These are phyloP conservation scores for Penicillium coprophilum DNA, from an alignment of 495 filamentous ascomycete species.

Conservation along the genomic window DNA sequence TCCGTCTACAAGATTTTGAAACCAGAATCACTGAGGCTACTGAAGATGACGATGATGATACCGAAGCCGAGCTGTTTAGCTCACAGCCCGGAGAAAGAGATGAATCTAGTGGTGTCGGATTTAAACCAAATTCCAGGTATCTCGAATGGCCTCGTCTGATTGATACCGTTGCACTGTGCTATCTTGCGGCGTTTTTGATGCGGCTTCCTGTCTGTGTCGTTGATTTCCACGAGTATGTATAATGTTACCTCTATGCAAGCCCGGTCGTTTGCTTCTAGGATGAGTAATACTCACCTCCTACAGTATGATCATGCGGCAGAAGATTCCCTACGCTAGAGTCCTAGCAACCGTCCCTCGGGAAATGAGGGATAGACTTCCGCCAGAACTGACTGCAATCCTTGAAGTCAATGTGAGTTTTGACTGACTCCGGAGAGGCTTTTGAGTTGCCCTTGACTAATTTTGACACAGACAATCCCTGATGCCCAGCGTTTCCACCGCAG, in stretches of 20 bases:
- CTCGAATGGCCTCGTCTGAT: constrained; percentile 56
- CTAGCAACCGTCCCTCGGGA: constrained; percentile 58
- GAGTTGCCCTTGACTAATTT: constrained; percentile 6
- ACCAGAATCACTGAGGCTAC: constrained; percentile 36
- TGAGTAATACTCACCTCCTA: constrained; percentile 14
- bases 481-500: constrained; percentile 61
- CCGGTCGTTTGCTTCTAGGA: not conserved
- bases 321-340: constrained; percentile 48
- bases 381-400: constrained; percentile 56
- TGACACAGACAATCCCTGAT: constrained; percentile 38
- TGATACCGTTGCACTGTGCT: constrained; percentile 65
- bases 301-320: constrained; percentile 42
- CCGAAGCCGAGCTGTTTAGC: constrained; percentile 48
- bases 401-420: constrained; percentile 50
- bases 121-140: constrained; percentile 28
- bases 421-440: not conserved
- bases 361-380: constrained; percentile 63
- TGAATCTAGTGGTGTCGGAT: constrained; percentile 23
- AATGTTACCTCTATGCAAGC: not conserved
- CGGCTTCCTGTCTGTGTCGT: constrained; percentile 61
- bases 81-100: constrained; percentile 46
- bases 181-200: constrained; percentile 63
- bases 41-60: constrained; percentile 33
- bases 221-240: constrained; percentile 57
- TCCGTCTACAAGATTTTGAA: constrained; percentile 56